Evolutionary conservation across 208 protist species (phyloP), one percentile per base, ranked within the genome.

Genomic region (Vickermania spadyakhi): DNA sequence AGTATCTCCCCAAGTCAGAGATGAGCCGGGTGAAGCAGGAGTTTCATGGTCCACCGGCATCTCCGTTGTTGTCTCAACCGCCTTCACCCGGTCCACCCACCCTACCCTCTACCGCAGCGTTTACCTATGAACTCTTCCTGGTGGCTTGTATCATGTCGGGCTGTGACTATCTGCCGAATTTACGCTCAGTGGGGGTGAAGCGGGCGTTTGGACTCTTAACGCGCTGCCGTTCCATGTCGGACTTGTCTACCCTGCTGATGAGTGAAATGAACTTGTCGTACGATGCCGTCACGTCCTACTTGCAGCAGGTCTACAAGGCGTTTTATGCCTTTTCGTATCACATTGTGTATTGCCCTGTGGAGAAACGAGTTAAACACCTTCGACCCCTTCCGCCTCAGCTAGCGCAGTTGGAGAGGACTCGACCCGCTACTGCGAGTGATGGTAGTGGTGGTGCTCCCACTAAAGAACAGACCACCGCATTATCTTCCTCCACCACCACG

Each of bases 141-240:
- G 78, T 93, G 2, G 89, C 86, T 60, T 99, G 96, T 72, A 96
- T 99, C 58, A 68, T 99, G 52, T 82, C 90, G 5, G 98, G 98
- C 4, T 99, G 98, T 70, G 98, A 99, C 71, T 99, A 99, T 68
- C 63, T 98, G 26, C 62, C 84, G 0, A 97, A 86, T 31, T 58
- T 98, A 7, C 66, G 65, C 22, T 77, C 84, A 50, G 85, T 99
- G 58, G 98, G 97, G 3, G 57, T 99, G 21, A 97, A 94, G 66
- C 98, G 75, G 21, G 93, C 97, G 1, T 89, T 97, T 60, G 72
- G 74, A 27, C 70, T 97, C 13, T 66, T 97, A 0, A 30, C 71
- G 5, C 70, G 73, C 31, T 71, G 81, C 25, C 60, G 42, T 4
- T 84, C 75, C 0, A 60, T 89, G 51, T 58, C 70, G 18, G 65